Evolutionary conservation across 2,329 filamentous ascomycete genomes (phyloP), one percentile per base, ranked within the genome.

Genomic region (Dactylellina parvicollis): DNA sequence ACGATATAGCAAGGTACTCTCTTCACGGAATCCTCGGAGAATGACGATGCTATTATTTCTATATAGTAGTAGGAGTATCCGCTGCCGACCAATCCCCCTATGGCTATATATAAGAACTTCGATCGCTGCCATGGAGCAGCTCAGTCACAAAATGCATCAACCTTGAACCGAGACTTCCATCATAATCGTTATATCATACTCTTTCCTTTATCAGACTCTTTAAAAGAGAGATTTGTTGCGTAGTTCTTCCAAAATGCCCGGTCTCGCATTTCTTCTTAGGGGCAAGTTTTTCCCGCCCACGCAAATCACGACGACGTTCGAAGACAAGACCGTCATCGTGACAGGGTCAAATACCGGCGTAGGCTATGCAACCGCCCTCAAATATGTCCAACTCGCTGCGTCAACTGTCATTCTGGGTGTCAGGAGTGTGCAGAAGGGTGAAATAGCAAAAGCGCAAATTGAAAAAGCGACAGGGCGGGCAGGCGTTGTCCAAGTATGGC

Each of bases 341-440:
- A 85, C 84, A 0, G 85, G 85, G 1, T 78, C 80, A 26, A 86
- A 85, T 70, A 78, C 76, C 0, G 85, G 85, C 0, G 78, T 86
- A 0, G 85, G 85, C 0, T 79, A 83, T 18, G 82, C 83, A 66
- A 78, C 81, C 0, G 79, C 81, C 16, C 77, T 78, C 0, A 81
- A 83, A 42, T 79, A 85, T 24, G 78, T 83, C 2, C 75, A 77
- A 0, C 75, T 82, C 4, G 77, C 78, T 1, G 78, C 85, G 14
- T 80, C 80, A 1, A 81, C 79, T 18, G 77, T 86, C 12, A 81
- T 86, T 64, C 76, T 86, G 1, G 83, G 81, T 5, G 83, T 84
- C 0, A 83, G 85, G 2, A 82, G 80, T 2, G 26, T 73, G 0
- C 67, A 77, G 3, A 84, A 82, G 52, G 85, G 84, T 5, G 79